Base-by-base conservation (phyloP, 2,329 filamentous ascomycete species). In the Colletotrichum zoysiae region DNA sequence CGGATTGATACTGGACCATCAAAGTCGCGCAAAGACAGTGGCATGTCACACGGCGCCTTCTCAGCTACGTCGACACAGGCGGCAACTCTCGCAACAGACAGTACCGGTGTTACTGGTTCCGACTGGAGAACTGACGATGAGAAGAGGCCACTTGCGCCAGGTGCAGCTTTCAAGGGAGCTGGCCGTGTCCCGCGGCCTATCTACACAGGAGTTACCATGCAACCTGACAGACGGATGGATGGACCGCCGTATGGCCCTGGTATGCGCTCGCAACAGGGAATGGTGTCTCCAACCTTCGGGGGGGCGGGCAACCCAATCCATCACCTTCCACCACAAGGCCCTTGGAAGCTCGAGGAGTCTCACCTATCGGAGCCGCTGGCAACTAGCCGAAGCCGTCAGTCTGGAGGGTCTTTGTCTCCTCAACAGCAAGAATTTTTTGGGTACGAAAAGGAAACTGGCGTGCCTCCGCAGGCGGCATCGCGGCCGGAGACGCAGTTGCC, bases 271-370 rank as follows among this genome's bases (percentile, higher is more conserved):
- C 70, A 73, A 30, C 61, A 65, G n/a, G 70, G 70, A 9, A 59
- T 73, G 18, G 55, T 65, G 35, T 62, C 70, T n/a, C 61, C 70
- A 16, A 66, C 56, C 26, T 56, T 65, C 8, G 60, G 51, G 18
- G 73, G 74, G 5, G 60, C 33, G 11, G 73, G 74, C 23, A 85
- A 84, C 51, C 81, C 83, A 12, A 78, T 84, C 9, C 82, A 84
- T 44, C 81, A 76, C 38, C 79, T 86, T 3, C 82, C 83, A 35
- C 83, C 82, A 1, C 78, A 80, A n/a, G 84, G 83, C 0, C 81
- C 81, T 23, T 90, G 88, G 87, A 87, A 85, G 61, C 78, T 87
- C 7, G 83, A 89, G 73, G 87, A 89, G 78, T 89, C 88, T 12
- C 83, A 87, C 70, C 79, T 90, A 46, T 79, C 84, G 1, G 84